These are phyloP conservation scores for Talaromyces rugulosus DNA, from an alignment of 2,329 filamentous ascomycete genomes.

Conservation along the genomic window DNA sequence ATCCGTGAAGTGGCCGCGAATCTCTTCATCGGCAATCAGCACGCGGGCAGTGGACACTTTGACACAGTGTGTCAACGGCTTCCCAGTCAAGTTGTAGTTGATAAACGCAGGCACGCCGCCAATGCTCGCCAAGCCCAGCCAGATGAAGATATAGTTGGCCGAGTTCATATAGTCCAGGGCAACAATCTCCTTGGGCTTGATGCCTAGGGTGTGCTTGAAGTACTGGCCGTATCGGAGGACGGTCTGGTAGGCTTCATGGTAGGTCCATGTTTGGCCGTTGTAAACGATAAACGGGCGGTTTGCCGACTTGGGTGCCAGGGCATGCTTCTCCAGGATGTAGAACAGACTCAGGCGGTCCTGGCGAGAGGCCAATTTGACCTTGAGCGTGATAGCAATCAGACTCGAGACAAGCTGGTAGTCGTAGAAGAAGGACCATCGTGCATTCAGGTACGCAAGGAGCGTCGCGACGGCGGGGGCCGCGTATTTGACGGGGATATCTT, in stretches of 20 bases:
- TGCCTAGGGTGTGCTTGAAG: conserved; percentile 60
- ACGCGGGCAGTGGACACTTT: conserved; percentile 62
- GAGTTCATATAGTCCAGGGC: conserved; percentile 79
- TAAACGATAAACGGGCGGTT: conserved; percentile 60
- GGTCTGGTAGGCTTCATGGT: conserved; percentile 67
- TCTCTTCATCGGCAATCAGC: conserved; percentile 66
- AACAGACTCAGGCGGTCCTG: conserved; percentile 66
- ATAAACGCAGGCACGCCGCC: conserved; percentile 81
- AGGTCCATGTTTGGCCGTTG: conserved; percentile 66
- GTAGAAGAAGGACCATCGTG: conserved; percentile 61
- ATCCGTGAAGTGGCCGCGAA: conserved; percentile 48
- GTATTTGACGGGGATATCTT: conserved; percentile 35
- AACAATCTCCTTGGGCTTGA: conserved; percentile 70
- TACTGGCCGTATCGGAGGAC: conserved; percentile 70
- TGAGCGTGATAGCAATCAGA: conserved; percentile 45
- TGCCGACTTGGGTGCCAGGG: conserved; percentile 51
- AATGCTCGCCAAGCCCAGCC: conserved; percentile 75
- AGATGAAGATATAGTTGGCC: conserved; percentile 70
- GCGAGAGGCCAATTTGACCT: conserved; percentile 47
- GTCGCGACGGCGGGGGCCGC: conserved; percentile 61
- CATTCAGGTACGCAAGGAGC: conserved; percentile 73
- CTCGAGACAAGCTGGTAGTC: conserved; percentile 60
- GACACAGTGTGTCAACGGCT: conserved; percentile 70
- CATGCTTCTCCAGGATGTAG: conserved; percentile 68
- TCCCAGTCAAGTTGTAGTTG: conserved; percentile 76